phyloP scores from a whole-genome alignment of 345 rosid species.

The Aurinia saxatilis region DNA sequence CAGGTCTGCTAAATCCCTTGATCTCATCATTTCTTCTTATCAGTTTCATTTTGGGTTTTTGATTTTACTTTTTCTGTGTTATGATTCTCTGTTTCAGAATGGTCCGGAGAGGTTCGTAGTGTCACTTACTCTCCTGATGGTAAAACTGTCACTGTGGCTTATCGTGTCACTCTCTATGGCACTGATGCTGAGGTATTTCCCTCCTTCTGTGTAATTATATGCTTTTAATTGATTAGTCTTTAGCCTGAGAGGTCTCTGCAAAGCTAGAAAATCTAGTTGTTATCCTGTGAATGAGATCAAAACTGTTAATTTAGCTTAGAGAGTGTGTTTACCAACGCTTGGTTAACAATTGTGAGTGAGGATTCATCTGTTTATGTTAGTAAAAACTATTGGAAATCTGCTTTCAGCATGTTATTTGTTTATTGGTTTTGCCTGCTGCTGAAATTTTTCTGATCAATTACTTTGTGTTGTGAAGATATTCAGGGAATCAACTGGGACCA shows the following conservation, averaged over 20 bases:
- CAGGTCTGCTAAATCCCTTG: conserved; percentile 31
- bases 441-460: neutral
- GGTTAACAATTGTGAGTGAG: too few species aligned
- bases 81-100: conserved; percentile 36
- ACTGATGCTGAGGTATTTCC: conserved; percentile 77
- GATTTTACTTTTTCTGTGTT: neutral
- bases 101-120: conserved; percentile 88
- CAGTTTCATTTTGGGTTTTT: neutral
- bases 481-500: conserved; percentile 80
- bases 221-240: neutral
- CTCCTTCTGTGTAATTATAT: neutral
- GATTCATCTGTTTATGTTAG: too few species aligned
- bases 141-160: conserved; percentile 67
- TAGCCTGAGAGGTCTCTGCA: conserved; percentile 4
- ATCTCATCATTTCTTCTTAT: neutral
- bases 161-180: conserved; percentile 74
- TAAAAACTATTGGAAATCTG: too few species aligned
- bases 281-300: too few species aligned
- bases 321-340: too few species aligned
- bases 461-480: conserved; percentile 30
- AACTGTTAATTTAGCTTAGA: too few species aligned
- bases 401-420: neutral
- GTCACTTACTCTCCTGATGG: conserved; percentile 73
- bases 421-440: neutral
- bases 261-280: neutral